Conservation (phyloP, 2,329 filamentous ascomycete species). For the Colletotrichum liriopes region DNA sequence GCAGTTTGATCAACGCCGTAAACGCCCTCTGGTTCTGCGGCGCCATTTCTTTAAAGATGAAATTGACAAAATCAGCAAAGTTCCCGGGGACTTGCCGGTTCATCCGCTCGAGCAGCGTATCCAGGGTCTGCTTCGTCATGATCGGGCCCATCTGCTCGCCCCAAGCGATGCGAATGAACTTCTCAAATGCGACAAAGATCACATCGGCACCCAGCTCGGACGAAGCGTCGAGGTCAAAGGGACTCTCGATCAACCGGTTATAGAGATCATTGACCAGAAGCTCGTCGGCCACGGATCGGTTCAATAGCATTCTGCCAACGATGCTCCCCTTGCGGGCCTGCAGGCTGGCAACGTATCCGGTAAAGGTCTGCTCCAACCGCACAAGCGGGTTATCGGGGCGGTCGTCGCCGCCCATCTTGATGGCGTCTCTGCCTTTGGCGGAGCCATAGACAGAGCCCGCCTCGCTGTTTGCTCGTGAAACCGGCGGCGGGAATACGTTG, state of each 20-base stretch:
- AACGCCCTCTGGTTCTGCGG: constrained; percentile 84
- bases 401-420: constrained; percentile 64
- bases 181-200: constrained; percentile 93
- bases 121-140: constrained; percentile 79
- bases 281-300: constrained; percentile 80
- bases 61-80: constrained; percentile 79
- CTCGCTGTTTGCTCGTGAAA: constrained; percentile 61
- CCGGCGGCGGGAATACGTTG: constrained; percentile 56
- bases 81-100: constrained; percentile 79
- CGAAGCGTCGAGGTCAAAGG: constrained; percentile 82
- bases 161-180: constrained; percentile 92
- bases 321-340: constrained; percentile 91
- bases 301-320: constrained; percentile 82
- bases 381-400: constrained; percentile 77
- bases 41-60: constrained; percentile 76
- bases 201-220: constrained; percentile 85
- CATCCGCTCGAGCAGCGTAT: constrained; percentile 79
- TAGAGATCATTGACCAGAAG: constrained; percentile 90
- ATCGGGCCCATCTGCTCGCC: constrained; percentile 89
- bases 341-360: constrained; percentile 85
- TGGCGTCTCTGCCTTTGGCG: constrained; percentile 63
- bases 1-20: constrained; percentile 84
- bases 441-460: constrained; percentile 70
- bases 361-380: constrained; percentile 87
- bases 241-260: constrained; percentile 88